A percentile compares a stretch with the other conserved stretches of the same genome.
phyloP scores from a whole-genome alignment of 805 yeast genomes.

The Teunomyces stri region DNA sequence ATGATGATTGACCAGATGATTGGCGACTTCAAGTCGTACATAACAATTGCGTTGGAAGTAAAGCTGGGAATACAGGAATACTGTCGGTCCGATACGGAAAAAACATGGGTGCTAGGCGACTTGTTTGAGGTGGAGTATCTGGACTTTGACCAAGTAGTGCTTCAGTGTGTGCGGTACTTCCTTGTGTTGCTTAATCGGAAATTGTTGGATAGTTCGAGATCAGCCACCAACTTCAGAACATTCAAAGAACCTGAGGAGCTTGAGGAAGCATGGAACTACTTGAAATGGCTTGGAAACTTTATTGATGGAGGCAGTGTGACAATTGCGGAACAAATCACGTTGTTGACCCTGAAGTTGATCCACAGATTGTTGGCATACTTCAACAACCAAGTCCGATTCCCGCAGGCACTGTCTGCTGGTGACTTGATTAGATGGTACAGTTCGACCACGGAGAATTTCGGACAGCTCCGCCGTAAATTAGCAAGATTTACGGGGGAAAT shows the following conservation, averaged over 20 bases:
- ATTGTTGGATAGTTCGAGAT: constrained; percentile 69
- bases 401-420: constrained; percentile 46
- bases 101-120: constrained; percentile 70
- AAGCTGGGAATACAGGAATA: constrained; percentile 65
- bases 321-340: constrained; percentile 73
- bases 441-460: constrained; percentile 66
- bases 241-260: constrained; percentile 90
- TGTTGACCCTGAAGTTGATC: constrained; percentile 63
- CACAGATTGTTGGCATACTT: constrained; percentile 69
- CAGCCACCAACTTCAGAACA: constrained; percentile 64
- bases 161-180: constrained; percentile 71
- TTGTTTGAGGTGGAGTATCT: constrained; percentile 52
- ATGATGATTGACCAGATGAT: constrained; percentile 95
- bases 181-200: constrained; percentile 72
- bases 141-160: constrained; percentile 61
- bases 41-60: constrained; percentile 71
- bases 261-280: constrained; percentile 75
- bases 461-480: constrained; percentile 75
- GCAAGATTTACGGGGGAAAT: constrained; percentile 71
- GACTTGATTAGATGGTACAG: constrained; percentile 61
- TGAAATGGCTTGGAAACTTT: constrained; percentile 72
- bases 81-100: constrained; percentile 49
- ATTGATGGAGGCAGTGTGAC: constrained; percentile 79
- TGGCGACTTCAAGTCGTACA: constrained; percentile 76
- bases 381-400: constrained; percentile 61